Percentiles rank a stretch among this genome's conserved stretches.
Evolutionary conservation across 176 grass and related monocot genomes (phyloP).

Genomic region (Lolium perenne): DNA sequence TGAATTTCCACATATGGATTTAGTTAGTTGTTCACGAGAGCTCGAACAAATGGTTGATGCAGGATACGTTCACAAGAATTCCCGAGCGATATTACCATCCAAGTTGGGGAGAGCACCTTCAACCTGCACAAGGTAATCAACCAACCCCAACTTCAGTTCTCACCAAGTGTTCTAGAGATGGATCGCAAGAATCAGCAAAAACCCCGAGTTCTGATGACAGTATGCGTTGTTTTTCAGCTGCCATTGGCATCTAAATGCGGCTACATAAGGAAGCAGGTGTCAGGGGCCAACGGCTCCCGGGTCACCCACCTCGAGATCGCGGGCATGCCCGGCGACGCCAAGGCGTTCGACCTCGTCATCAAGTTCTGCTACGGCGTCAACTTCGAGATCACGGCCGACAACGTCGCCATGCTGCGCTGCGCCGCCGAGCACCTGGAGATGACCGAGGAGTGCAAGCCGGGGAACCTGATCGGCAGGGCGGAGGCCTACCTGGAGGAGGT

Average conservation of each 20-base stretch:
- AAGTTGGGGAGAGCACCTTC: constrained; percentile 64
- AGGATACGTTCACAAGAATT: constrained; percentile 88
- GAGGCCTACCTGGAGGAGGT: constrained; percentile 73
- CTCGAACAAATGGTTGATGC: not conserved
- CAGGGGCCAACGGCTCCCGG: constrained; percentile 33
- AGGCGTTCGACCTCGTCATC: constrained; percentile 70
- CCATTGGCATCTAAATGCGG: constrained; percentile 70
- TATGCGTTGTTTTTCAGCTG: constrained; percentile 43
- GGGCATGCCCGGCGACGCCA: constrained; percentile 63
- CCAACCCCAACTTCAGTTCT: not conserved
- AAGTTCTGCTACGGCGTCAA: constrained; percentile 85
- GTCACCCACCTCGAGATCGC: constrained; percentile 56
- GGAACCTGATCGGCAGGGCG: constrained; percentile 59
- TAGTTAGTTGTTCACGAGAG: too few species aligned
- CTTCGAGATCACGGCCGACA: constrained; percentile 77
- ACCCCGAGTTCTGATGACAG: not conserved
- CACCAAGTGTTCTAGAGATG: not conserved
- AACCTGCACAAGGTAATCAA: constrained; percentile 76
- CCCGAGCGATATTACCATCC: constrained; percentile 70
- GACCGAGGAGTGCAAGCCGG: constrained; percentile 59
- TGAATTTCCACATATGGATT: not conserved
- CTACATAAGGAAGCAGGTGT: constrained; percentile 64
- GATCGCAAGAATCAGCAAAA: not conserved
- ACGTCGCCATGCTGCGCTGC: constrained; percentile 79
- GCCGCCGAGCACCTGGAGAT: constrained; percentile 85